phyloP scores from a whole-genome alignment of 169 alveolate genomes.

The Fabrea salina region DNA sequence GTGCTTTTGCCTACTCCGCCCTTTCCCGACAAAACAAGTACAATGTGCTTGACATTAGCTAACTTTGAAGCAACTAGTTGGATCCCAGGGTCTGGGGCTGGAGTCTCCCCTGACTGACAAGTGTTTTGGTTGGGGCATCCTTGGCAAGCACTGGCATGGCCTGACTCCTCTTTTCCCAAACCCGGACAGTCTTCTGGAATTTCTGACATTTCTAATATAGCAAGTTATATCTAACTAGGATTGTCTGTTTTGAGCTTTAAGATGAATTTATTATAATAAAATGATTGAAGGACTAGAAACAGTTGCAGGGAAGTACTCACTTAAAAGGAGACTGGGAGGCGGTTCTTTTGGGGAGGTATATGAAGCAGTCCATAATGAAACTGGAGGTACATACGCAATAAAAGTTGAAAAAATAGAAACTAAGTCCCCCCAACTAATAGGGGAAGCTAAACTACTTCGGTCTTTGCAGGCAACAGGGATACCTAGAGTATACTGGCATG shows the following conservation, averaged over 20 bases:
- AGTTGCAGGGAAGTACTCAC: background rate
- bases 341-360: slow-evolving; percentile 25
- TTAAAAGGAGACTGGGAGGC: background rate
- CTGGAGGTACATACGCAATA: background rate
- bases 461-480: slow-evolving; percentile 20
- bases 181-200: slow-evolving; percentile 72
- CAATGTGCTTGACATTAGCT: slow-evolving; percentile 80
- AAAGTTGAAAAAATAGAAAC: slow-evolving; percentile 42
- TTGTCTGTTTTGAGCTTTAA: too few species aligned
- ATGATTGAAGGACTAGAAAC: background rate
- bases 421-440: slow-evolving; percentile 47
- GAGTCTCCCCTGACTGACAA: slow-evolving; percentile 91
- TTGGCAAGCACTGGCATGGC: slow-evolving; percentile 92
- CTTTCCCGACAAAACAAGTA: slow-evolving; percentile 94
- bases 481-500: slow-evolving; percentile 22
- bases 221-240: background rate
- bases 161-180: slow-evolving; percentile 76
- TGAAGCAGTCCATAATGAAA: background rate
- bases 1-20: slow-evolving; percentile 99
- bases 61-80: slow-evolving; percentile 83
- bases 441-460: slow-evolving; percentile 50
- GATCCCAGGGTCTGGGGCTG: slow-evolving; percentile 50
- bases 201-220: slow-evolving; percentile 29
- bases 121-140: slow-evolving; percentile 96
- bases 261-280: too few species aligned